Percentiles rank a stretch among this genome's conserved stretches.
Evolutionary conservation across 345 rosid species (phyloP).

Genomic region (Camelina neglecta): DNA sequence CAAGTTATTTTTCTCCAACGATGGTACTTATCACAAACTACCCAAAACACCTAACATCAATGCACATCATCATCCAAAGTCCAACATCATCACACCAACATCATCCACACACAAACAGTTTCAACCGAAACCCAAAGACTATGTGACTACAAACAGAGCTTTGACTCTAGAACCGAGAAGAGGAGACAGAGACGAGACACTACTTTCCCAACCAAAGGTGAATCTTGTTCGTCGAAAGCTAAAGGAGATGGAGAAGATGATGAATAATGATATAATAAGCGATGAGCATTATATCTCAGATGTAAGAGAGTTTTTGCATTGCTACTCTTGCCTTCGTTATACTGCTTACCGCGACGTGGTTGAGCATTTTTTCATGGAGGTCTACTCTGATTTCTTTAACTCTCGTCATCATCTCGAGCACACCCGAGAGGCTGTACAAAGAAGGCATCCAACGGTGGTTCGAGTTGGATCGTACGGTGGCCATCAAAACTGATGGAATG

Average conservation of each 20-base stretch:
- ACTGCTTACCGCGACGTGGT: conserved; percentile 70
- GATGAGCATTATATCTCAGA: conserved; percentile 68
- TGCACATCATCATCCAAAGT: conserved; percentile 38
- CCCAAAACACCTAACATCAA: conserved; percentile 53
- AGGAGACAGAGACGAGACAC: conserved; percentile 37
- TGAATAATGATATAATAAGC: conserved; percentile 48
- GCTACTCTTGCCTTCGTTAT: conserved; percentile 78
- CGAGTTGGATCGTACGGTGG: conserved; percentile 25
- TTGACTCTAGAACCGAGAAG: conserved; percentile 27
- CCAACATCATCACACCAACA: conserved; percentile 26
- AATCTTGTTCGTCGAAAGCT: conserved; percentile 54
- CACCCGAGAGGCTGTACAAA: background rate
- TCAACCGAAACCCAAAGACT: conserved; percentile 34
- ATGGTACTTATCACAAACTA: conserved; percentile 55
- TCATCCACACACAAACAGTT: conserved; percentile 30
- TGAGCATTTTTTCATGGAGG: conserved; percentile 74
- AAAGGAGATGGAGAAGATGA: conserved; percentile 66
- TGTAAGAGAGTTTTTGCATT: conserved; percentile 74
- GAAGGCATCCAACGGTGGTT: background rate
- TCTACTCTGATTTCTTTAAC: conserved; percentile 55
- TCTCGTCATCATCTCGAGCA: background rate
- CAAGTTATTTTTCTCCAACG: conserved; percentile 58
- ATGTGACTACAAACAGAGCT: conserved; percentile 28
- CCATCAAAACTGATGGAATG: background rate
- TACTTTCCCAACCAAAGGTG: conserved; percentile 44